Evolutionary conservation across 208 protist genomes (phyloP), one percentile per base, ranked within the genome.

Genomic region (Trypanosomatidae sp.): DNA sequence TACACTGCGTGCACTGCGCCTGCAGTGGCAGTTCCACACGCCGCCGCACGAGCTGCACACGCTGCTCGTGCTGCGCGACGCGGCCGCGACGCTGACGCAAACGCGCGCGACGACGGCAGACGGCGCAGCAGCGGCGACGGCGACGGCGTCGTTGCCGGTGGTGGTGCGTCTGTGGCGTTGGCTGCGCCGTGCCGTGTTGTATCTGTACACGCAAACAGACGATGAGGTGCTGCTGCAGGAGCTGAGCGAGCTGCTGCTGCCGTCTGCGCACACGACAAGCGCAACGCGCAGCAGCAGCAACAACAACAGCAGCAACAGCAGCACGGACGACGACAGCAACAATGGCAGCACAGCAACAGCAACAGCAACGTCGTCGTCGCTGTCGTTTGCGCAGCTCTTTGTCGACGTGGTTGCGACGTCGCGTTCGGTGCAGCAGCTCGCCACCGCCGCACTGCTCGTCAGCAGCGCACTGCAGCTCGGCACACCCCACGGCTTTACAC

Each of bases 401-500:
- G 38, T 71, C 8, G 51, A 58, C 8, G 50, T 48, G 11, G 70
- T 85, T 41, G 27, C 41, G 1, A 32, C 21, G 15, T 60, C 55
- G 15, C 7, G 21, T 4, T 23, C 10, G 6, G 37, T 92, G 15
- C 77, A 74, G 4, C 52, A 71, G 48, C 39, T 61, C 28, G 53
- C 61, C 20, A 62, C 86, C 20, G 75, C 78, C 0, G 43, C 71
- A 15, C 65, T 69, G 35, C 61, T 88, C 15, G 27, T 85, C 22
- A 25, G 61, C 44, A 48, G 48, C 10, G 41, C 75, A 16, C 45
- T 92, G 42, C 53, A 74, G 50, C 65, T 64, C 13, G 71, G 75
- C 24, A 63, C 67, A 25, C 72, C 78, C 11, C 61, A 85, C 28
- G 83, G 78, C 8, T 87, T 92, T 24, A 76, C 78, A 10, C 52